Percentiles rank a stretch among this genome's conserved stretches.
Evolutionary conservation across 2,329 filamentous ascomycete species (phyloP).

Genomic region (Fusarium keratoplasticum): DNA sequence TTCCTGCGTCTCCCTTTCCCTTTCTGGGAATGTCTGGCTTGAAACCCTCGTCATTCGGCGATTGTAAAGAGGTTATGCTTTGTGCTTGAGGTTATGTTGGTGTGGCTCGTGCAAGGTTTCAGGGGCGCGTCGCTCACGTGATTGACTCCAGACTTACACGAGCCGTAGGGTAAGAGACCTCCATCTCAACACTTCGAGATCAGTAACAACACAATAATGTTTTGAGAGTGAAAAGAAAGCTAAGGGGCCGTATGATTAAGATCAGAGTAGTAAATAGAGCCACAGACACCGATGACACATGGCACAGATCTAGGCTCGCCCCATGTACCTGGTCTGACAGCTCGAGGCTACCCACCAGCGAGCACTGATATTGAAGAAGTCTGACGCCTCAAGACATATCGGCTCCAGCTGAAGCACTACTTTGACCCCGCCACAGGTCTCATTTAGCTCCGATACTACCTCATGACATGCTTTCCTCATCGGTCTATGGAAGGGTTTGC

Average conservation of each 20-base stretch:
- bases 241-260: neutral
- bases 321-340: neutral
- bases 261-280: neutral
- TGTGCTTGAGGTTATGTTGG: neutral
- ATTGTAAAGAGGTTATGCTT: neutral
- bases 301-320: neutral
- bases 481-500: neutral
- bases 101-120: neutral
- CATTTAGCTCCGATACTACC: neutral
- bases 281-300: neutral
- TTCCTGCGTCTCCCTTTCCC: neutral
- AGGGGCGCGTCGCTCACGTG: constrained; percentile 15
- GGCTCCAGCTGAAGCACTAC: neutral
- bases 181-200: neutral
- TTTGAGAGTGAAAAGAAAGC: neutral
- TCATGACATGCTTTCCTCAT: neutral
- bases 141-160: constrained; percentile 2
- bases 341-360: neutral
- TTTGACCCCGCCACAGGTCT: neutral
- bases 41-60: neutral
- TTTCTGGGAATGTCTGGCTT: neutral
- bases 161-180: neutral
- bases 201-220: neutral
- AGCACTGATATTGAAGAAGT: constrained; percentile 1
- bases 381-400: constrained; percentile 10